A percentile compares a stretch with the other conserved stretches of the same genome.
Conservation (phyloP, 2,329 filamentous ascomycete genomes). For the Thielaviopsis punctulata region DNA sequence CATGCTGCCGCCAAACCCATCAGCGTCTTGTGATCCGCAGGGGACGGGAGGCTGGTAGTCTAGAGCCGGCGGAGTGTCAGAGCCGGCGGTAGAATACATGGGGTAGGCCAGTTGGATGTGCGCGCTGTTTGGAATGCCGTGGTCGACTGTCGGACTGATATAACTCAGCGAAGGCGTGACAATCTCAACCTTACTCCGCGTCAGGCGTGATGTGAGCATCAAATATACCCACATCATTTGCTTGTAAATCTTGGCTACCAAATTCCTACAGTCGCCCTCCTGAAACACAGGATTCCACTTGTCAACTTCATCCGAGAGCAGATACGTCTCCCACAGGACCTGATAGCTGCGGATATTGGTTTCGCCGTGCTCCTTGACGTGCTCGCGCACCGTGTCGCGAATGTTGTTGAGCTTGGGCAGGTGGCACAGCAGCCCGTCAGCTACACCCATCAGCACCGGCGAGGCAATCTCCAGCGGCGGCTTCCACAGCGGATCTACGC, state of each 20-base stretch:
- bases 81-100: not conserved
- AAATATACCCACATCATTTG: conserved; percentile 51
- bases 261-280: conserved; percentile 36
- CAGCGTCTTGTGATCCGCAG: not conserved
- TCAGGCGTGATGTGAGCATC: conserved; percentile 43
- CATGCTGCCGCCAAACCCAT: not conserved
- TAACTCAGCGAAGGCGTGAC: not conserved
- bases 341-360: not conserved
- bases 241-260: conserved; percentile 41
- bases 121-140: not conserved
- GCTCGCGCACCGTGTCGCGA: conserved; percentile 53
- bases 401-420: conserved; percentile 66
- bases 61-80: not conserved
- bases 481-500: conserved; percentile 28
- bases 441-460: conserved; percentile 56
- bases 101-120: not conserved
- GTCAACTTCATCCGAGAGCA: conserved; percentile 55
- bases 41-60: not conserved
- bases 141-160: not conserved
- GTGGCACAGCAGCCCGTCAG: conserved; percentile 64
- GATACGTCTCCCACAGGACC: not conserved
- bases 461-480: conserved; percentile 24
- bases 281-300: conserved; percentile 54
- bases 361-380: conserved; percentile 27
- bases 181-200: conserved; percentile 15